Evolutionary conservation across 306 rosid species (phyloP), one percentile per base, ranked within the genome.

Genomic region (Malus sieversii): DNA sequence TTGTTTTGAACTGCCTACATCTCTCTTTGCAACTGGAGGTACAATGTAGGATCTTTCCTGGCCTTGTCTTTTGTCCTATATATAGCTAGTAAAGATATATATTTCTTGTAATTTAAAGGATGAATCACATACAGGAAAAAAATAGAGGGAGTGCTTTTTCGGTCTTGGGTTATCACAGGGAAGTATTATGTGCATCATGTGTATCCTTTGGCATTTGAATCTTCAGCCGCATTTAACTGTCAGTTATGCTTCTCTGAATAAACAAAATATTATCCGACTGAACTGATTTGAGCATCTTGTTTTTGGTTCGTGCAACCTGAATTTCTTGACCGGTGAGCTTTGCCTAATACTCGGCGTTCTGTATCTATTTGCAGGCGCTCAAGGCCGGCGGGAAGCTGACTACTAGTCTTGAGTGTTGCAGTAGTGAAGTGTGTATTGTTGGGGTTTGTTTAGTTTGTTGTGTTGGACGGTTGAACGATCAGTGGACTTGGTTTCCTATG

Each of bases 311-410:
- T 27, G 38, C 66, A 61, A 61, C 66, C 66, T 27, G 66, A 61
- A 61, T 15, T 16, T 51, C 8, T 51, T 51, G 4, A 15, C 55
- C 18, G 6, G 1, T 0, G 14, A 35, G 42, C 48, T 62, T 45
- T 44, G 67, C 35, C 55, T 65, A 42, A 46, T 33, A 46, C 14
- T 29, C 55, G 5, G 20, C 45, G 10, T 45, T 80, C 84, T 59
- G 15, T 29, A 14, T 73, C 10, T 55, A 62, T 20, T 22, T 75
- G 67, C 79, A 86, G 88, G 90, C 57, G 27, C 84, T 77, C 42
- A 44, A 69, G 65, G 51, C 74, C 63, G 57, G 75, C 70, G 25
- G 84, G 84, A 79, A 73, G 81, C 81, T 85, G 86, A 71, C 76
- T 48, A 67, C 78, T 58, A 73, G 59, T 48, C 33, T 79, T 79